Evolutionary conservation across 2,329 filamentous ascomycete genomes (phyloP).

Genomic region (Grosmannia huntii): DNA sequence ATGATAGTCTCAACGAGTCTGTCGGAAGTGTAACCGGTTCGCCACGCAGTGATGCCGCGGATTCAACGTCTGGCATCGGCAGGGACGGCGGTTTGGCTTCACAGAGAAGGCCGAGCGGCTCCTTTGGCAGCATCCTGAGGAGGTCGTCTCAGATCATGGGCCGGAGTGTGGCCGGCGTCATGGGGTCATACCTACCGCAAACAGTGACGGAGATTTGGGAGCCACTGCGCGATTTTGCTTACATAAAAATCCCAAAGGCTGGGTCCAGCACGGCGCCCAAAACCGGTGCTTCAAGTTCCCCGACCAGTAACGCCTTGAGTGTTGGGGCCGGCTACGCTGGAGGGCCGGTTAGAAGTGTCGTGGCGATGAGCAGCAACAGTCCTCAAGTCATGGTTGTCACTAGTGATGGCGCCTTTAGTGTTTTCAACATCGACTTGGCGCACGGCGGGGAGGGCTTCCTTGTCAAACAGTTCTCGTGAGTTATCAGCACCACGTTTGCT

Average conservation of each 20-base stretch:
- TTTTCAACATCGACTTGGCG: conserved; percentile 91
- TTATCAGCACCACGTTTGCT: conserved; percentile 10
- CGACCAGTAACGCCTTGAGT: conserved; percentile 10
- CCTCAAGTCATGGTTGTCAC: conserved; percentile 98
- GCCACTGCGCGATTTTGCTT: conserved; percentile 86
- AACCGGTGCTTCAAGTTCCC: neutral
- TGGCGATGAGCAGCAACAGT: conserved; percentile 88
- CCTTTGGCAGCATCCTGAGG: conserved; percentile 81
- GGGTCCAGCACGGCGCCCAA: conserved; percentile 17
- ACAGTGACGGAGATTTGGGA: conserved; percentile 98
- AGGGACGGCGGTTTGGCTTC: conserved; percentile 15
- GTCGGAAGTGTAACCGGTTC: conserved; percentile 29
- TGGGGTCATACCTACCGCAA: conserved; percentile 83
- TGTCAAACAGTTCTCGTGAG: conserved; percentile 87
- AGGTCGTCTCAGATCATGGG: conserved; percentile 90
- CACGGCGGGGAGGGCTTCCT: conserved; percentile 86
- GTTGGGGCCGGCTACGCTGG: conserved; percentile 10
- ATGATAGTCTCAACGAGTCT: conserved; percentile 44
- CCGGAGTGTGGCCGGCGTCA: conserved; percentile 73
- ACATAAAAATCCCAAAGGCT: conserved; percentile 74
- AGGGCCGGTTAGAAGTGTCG: conserved; percentile 72
- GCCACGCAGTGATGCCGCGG: conserved; percentile 34
- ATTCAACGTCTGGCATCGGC: conserved; percentile 18
- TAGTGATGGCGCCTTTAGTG: conserved; percentile 86
- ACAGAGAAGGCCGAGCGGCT: conserved; percentile 50